These are phyloP conservation scores for Elasticomyces elasticus DNA, from an alignment of 495 filamentous ascomycete species.

Conservation along the genomic window DNA sequence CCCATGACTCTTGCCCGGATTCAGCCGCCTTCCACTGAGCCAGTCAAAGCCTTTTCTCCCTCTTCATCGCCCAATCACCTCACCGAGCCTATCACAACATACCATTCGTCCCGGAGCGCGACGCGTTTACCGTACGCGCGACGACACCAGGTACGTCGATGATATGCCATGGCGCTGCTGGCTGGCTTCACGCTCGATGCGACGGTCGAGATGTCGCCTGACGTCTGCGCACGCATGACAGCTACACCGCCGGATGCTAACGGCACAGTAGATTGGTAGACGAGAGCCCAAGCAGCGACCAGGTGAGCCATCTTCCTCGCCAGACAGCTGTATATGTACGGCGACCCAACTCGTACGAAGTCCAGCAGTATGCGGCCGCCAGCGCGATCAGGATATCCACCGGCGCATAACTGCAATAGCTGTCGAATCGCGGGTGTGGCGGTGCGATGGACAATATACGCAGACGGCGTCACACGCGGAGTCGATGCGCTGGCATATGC, in stretches of 20 bases:
- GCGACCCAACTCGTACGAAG: background rate
- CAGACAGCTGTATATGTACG: background rate
- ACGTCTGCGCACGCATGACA: background rate
- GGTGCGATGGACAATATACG: background rate
- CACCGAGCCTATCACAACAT: no score
- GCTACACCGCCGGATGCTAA: background rate
- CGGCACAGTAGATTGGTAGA: background rate
- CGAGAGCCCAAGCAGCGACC: no score
- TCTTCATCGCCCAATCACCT: background rate
- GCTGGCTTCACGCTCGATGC: background rate
- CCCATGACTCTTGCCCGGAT: background rate
- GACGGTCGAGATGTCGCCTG: background rate
- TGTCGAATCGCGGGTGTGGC: constrained; percentile 1
- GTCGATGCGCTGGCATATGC: constrained; percentile 15
- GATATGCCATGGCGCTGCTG: background rate
- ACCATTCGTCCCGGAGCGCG: no score
- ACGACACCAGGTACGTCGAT: no score
- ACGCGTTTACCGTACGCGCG: no score
- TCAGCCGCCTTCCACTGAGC: background rate
- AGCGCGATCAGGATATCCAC: background rate
- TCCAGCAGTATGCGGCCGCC: background rate
- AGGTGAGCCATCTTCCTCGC: constrained; percentile 5
- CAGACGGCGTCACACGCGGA: background rate
- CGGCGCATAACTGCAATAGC: background rate
- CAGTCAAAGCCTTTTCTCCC: no score